These are phyloP conservation scores for Chlamydomonas applanata DNA, from an alignment of 139 green algal genomes.

Conservation along the genomic window DNA sequence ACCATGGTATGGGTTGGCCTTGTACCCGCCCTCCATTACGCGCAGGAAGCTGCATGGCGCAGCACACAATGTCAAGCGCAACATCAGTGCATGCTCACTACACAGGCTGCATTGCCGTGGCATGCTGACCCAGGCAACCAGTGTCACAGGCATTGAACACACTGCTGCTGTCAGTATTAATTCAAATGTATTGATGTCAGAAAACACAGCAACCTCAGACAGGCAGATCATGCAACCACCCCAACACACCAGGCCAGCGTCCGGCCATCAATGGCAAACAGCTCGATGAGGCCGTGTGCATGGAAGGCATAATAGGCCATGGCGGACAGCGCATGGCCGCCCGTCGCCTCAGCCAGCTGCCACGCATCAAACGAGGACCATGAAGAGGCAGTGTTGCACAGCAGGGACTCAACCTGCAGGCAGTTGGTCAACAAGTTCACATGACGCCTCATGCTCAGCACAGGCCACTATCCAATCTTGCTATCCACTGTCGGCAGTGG, in stretches of 20 bases:
- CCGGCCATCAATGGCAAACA: neutral
- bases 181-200: no score
- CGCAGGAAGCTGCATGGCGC: constrained; percentile 3
- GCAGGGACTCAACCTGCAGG: constrained; percentile 2
- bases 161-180: no score
- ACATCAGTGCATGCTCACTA: no score
- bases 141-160: no score
- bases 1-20: constrained; percentile 23
- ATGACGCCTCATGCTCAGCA: no score
- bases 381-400: neutral
- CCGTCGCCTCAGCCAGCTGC: neutral
- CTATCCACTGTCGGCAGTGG: no score
- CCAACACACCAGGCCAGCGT: neutral
- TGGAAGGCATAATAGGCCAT: neutral
- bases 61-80: no score
- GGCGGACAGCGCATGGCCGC: neutral
- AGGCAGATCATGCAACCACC: neutral
- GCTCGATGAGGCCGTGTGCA: neutral
- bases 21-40: constrained; percentile 18
- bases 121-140: no score
- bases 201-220: neutral
- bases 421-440: no score
- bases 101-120: no score
- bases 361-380: constrained; percentile 11
- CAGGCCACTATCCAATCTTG: no score